Evolutionary conservation across 805 yeast species (phyloP).

Genomic region (Starmerella bombi): DNA sequence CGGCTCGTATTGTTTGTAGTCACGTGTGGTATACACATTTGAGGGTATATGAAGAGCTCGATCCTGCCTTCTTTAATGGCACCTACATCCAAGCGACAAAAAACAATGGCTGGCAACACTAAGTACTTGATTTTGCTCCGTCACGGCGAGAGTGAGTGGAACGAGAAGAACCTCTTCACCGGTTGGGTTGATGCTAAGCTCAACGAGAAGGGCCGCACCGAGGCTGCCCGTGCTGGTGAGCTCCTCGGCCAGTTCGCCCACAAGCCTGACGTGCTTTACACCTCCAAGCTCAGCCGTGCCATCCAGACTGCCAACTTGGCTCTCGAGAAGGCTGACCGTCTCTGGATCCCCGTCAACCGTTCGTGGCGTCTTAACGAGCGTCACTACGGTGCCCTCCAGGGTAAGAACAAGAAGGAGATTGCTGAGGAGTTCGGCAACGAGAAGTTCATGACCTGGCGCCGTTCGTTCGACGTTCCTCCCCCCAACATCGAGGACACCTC

Average conservation of each 20-base stretch:
- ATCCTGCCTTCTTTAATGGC: neutral
- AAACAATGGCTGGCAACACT: slow-evolving; percentile 19
- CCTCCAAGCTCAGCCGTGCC: slow-evolving; percentile 86
- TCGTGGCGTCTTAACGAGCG: slow-evolving; percentile 98
- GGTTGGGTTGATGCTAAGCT: slow-evolving; percentile 96
- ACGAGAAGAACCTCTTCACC: slow-evolving; percentile 93
- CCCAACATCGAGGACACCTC: slow-evolving; percentile 70
- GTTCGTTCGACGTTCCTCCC: slow-evolving; percentile 94
- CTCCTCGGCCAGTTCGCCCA: slow-evolving; percentile 75
- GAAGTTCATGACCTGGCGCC: slow-evolving; percentile 93
- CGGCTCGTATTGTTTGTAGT: neutral
- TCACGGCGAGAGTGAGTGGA: slow-evolving; percentile 99
- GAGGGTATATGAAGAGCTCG: neutral
- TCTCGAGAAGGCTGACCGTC: slow-evolving; percentile 72
- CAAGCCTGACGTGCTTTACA: slow-evolving; percentile 76
- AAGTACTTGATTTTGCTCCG: slow-evolving; percentile 76
- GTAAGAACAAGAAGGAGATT: slow-evolving; percentile 93
- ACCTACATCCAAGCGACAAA: slow-evolving; percentile 10
- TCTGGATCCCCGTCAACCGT: slow-evolving; percentile 84
- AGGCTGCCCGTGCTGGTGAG: slow-evolving; percentile 89
- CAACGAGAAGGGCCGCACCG: slow-evolving; percentile 72
- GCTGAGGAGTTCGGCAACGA: slow-evolving; percentile 78
- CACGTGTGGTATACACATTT: neutral
- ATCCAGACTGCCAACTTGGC: slow-evolving; percentile 96
- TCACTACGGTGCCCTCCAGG: slow-evolving; percentile 97